Percentiles rank a stretch among this genome's conserved stretches.
phyloP scores from a whole-genome alignment of 176 grass and related monocot genomes.

The Phoenix roebelenii region DNA sequence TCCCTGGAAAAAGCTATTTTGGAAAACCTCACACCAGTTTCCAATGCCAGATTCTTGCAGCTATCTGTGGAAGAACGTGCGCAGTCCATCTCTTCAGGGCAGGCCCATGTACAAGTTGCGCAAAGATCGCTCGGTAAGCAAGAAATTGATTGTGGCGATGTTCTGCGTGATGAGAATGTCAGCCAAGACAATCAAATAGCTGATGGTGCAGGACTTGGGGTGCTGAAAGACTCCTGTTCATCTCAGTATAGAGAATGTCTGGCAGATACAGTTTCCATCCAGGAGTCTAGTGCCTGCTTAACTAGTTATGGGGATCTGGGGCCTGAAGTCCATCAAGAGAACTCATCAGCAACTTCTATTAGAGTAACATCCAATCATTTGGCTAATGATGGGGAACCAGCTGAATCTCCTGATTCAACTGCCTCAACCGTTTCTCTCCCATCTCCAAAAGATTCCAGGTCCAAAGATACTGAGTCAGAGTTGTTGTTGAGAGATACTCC shows the following conservation, averaged over 20 bases:
- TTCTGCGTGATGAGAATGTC: not conserved
- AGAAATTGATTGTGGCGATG: conserved; percentile 16
- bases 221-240: not conserved
- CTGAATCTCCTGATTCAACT: conserved; percentile 1
- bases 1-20: not conserved
- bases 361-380: conserved; percentile 48
- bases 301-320: not conserved
- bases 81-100: not conserved
- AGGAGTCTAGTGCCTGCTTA: conserved; percentile 7
- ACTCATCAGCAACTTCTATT: conserved; percentile 31
- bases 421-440: conserved; percentile 15
- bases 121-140: conserved; percentile 28
- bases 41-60: conserved; percentile 1
- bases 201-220: not conserved
- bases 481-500: conserved; percentile 1
- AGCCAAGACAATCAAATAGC: not conserved
- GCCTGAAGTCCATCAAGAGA: conserved; percentile 9
- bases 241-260: not conserved
- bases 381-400: conserved; percentile 17
- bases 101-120: conserved; percentile 19
- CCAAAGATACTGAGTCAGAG: conserved; percentile 13
- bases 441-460: conserved; percentile 21
- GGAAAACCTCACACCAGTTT: conserved; percentile 13
- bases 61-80: not conserved
- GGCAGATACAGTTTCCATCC: not conserved